Evolutionary conservation across 202 grass and related monocot genomes (phyloP), one percentile per base, ranked within the genome.

Genomic region (Setaria viridis): DNA sequence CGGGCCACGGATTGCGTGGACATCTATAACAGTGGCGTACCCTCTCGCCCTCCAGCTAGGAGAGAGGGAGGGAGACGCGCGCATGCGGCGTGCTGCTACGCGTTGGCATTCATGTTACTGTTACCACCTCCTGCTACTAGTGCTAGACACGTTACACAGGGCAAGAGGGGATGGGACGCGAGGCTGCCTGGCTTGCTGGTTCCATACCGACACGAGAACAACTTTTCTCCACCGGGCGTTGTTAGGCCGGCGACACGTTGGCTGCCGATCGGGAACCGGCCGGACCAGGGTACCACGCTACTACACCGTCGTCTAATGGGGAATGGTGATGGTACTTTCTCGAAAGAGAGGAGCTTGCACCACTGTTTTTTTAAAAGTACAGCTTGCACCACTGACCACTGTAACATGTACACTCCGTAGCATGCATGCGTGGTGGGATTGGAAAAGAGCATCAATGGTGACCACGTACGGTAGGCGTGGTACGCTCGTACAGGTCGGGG

Each of bases 151-250:
- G 65, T 59, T 13, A 54, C 8, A 41, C 46, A 10, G 62, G 30
- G 78, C 2, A 42, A 25, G 17, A 20, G 3, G 33, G 14, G 76
- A 33, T 6, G 64, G 46, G 64, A 67, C 34, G 73, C 11, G 63
- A 43, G 48, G 11, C n/a, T 21, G 53, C 69, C 62, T 34, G 64
- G 70, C 64, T 6, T 74, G 79, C 51, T 86, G 73, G 78, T 4
- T 80, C 69, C 62, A 76, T 48, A 15, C 80, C 80, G 88, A 86
- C 79, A 83, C 84, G 45, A 11, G 74, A 56, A 41, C 42, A 50
- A 1, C 64, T 62, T 54, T 20, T 20, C 13, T 2, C 33, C 68
- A 12, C 53, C 16, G 6, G 11, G 11, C 6, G 4, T 80, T 37
- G 43, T 25, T 25, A 41, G 39, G 16, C 12, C 5, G 74, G 37